Evolutionary conservation across 805 yeast genomes (phyloP).

Genomic region (Starmerella riodocensis): DNA sequence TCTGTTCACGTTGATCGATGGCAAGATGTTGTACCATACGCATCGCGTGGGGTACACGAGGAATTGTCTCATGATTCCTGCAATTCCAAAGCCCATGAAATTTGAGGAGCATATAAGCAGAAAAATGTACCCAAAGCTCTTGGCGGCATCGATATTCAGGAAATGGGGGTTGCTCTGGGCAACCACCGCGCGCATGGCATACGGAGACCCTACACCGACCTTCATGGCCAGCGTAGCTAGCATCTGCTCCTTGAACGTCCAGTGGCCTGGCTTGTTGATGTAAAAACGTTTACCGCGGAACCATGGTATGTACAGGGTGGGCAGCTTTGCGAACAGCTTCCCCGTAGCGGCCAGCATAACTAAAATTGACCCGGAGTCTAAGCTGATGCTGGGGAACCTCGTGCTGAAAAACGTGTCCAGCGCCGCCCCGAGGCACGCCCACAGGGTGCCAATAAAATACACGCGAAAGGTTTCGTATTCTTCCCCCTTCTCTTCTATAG

Average conservation of each 20-base stretch:
- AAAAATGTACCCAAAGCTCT: slow-evolving; percentile 33
- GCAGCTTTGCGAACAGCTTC: slow-evolving; percentile 28
- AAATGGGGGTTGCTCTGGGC: slow-evolving; percentile 25
- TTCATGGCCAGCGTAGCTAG: slow-evolving; percentile 35
- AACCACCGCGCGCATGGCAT: slow-evolving; percentile 26
- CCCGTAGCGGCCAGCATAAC: slow-evolving; percentile 53
- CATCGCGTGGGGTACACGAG: slow-evolving; percentile 34
- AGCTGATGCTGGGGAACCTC: slow-evolving; percentile 41
- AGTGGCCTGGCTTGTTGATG: slow-evolving; percentile 44
- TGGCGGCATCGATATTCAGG: slow-evolving; percentile 20
- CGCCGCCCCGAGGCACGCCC: slow-evolving; percentile 44
- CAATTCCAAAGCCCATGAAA: slow-evolving; percentile 41
- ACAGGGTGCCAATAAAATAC: slow-evolving; percentile 38
- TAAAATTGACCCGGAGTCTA: slow-evolving; percentile 43
- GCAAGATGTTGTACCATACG: slow-evolving; percentile 42
- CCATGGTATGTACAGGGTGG: slow-evolving; percentile 12
- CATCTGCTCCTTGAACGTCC: slow-evolving; percentile 23
- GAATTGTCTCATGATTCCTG: slow-evolving; percentile 42
- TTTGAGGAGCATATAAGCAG: slow-evolving; percentile 37
- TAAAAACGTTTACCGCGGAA: slow-evolving; percentile 5
- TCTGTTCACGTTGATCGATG: slow-evolving; percentile 44
- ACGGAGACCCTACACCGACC: slow-evolving; percentile 22
- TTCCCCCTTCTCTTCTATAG: slow-evolving; percentile 37
- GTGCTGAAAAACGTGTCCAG: slow-evolving; percentile 46
- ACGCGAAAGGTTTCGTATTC: slow-evolving; percentile 41